Evolutionary conservation across 768 basidiomycete genomes (phyloP), one percentile per base, ranked within the genome.

Genomic region (Serpula lacrymans): DNA sequence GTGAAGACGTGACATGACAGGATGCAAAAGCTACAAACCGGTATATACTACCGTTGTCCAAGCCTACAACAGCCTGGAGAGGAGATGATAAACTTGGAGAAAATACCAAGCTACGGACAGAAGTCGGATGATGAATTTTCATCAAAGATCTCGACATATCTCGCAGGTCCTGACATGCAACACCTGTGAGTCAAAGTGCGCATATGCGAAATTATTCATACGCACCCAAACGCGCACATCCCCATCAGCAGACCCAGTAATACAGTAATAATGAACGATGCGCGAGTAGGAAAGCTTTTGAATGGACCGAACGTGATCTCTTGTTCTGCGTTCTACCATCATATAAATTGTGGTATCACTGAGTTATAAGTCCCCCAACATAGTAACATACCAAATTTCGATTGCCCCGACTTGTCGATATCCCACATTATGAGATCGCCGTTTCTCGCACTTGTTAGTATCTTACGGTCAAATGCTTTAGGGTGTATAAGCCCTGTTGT

Each of bases 381-480:
- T 14, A 9, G n/a, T 7, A 48, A 57, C 74, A 36, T 51, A 89
- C 87, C 86, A 50, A 77, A 85, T 63, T 88, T 89, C 29, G 76
- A 74, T 2, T 67, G 54, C 3, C 84, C 82, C 16, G 71, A 60
- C 57, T 80, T 84, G 50, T 81, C 77, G 21, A 88, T 49, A 55
- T 89, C 86, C 88, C 88, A 90, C 70, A 88, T 76, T 22, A 88
- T 84, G 26, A 90, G 72, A 39, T 89, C 88, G 1, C 88, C 88
- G 47, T 88, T 89, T 12, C 83, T 68, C 2, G 84, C 84, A 52
- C 86, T 87, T 3, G 88, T 89, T 16, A 90, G 59, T 35, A 89
- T 77, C 63, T 89, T 90, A 59, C 9, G 25, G 23, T 16, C 10
- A n/a, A 18, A 33, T 4, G 39, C 20, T 41, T 11, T 4, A 33